Conservation (phyloP, 2,329 filamentous ascomycete species). For the Calonectria montana region DNA sequence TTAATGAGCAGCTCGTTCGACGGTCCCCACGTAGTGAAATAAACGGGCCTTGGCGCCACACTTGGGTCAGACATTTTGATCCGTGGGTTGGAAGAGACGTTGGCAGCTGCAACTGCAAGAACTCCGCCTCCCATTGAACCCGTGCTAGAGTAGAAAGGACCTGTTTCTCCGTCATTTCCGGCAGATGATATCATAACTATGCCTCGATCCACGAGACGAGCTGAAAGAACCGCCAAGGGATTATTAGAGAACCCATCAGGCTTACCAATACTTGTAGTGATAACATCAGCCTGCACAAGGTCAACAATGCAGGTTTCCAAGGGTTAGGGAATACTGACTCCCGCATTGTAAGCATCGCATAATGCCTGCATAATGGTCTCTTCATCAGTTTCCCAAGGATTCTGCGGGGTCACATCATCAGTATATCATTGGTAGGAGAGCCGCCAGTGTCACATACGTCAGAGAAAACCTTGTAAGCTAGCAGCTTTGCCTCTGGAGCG, state of each 20-base stretch:
- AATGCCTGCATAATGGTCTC: constrained; percentile 50
- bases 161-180: constrained; percentile 61
- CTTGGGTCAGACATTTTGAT: constrained; percentile 41
- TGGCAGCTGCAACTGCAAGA: constrained; percentile 51
- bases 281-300: constrained; percentile 52
- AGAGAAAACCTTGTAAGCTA: constrained; percentile 58
- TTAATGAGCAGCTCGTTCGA: constrained; percentile 63
- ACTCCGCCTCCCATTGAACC: constrained; percentile 49
- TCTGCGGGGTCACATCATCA: constrained; percentile 24
- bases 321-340: constrained; percentile 35
- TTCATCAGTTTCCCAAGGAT: constrained; percentile 47
- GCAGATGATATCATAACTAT: constrained; percentile 62
- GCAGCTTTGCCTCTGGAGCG: constrained; percentile 57
- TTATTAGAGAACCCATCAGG: constrained; percentile 54
- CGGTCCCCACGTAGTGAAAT: constrained; percentile 64
- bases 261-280: constrained; percentile 54
- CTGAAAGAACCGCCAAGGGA: constrained; percentile 56
- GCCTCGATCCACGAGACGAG: constrained; percentile 55
- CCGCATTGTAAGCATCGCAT: constrained; percentile 50
- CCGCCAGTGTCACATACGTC: constrained; percentile 31
- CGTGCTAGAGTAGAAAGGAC: constrained; percentile 57
- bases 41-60: constrained; percentile 50
- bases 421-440: background rate
- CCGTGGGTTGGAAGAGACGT: constrained; percentile 57
- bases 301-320: background rate